Evolutionary conservation across 2,329 filamentous ascomycete species (phyloP).

Genomic region (Verticillium isaacii): DNA sequence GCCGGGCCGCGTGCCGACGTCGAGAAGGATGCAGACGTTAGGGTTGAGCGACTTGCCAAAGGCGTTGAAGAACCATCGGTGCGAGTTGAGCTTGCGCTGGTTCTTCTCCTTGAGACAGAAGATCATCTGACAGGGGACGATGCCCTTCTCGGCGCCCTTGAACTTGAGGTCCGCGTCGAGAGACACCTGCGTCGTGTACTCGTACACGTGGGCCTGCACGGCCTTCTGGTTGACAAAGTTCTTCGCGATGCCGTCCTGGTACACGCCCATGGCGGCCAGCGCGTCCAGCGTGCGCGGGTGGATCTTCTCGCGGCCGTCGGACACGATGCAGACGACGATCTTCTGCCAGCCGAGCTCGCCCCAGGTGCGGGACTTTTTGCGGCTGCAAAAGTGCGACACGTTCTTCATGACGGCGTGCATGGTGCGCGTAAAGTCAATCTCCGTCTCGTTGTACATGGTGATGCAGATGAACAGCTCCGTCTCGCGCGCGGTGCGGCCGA

Average conservation of each 20-base stretch:
- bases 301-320: constrained; percentile 84
- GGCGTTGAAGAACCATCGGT: constrained; percentile 99
- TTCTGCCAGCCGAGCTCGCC: constrained; percentile 98
- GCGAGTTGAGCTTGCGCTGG: constrained; percentile 94
- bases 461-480: constrained; percentile 95
- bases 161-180: constrained; percentile 95
- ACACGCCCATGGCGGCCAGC: constrained; percentile 92
- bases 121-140: constrained; percentile 95
- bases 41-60: constrained; percentile 90
- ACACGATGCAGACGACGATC: constrained; percentile 96
- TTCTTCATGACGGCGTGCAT: constrained; percentile 99
- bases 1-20: constrained; percentile 91
- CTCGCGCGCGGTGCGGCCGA: constrained; percentile 77
- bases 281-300: constrained; percentile 91
- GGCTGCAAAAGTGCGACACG: constrained; percentile 91
- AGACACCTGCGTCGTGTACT: constrained; percentile 97
- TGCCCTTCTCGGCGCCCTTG: constrained; percentile 98
- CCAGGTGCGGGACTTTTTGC: constrained; percentile 91
- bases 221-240: constrained; percentile 95
- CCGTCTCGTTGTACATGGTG: constrained; percentile 99
- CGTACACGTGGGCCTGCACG: constrained; percentile 95
- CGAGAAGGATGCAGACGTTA: constrained; percentile 93
- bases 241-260: constrained; percentile 97
- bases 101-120: constrained; percentile 99
- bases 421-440: constrained; percentile 91